A percentile compares a stretch with the other conserved stretches of the same genome.
These are phyloP conservation scores for Bigelowiella natans DNA, from an alignment of 78 protist genomes.

Conservation along the genomic window DNA sequence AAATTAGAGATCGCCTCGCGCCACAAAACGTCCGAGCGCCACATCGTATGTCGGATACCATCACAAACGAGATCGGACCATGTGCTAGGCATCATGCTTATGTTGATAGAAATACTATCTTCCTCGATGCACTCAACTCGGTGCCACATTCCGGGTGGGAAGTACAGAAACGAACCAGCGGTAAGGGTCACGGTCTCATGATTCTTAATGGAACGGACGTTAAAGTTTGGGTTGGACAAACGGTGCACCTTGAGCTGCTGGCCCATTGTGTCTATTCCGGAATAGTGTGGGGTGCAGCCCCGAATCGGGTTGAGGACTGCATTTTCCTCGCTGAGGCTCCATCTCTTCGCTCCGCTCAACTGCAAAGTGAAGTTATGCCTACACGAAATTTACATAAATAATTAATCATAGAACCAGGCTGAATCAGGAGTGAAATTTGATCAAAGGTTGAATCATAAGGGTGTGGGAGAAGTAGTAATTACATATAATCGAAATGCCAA, in stretches of 20 bases:
- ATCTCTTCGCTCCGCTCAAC: constrained; percentile 15
- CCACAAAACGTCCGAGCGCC: neutral
- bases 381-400: neutral
- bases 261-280: neutral
- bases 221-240: neutral
- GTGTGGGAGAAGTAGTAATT: neutral
- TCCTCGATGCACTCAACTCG: constrained; percentile 14
- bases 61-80: neutral
- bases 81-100: neutral
- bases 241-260: constrained; percentile 12
- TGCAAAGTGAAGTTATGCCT: constrained; percentile 26
- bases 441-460: neutral
- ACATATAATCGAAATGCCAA: constrained; percentile 25
- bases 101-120: constrained; percentile 22
- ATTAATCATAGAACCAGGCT: neutral
- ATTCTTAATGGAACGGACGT: neutral
- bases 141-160: constrained; percentile 36
- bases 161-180: constrained; percentile 15
- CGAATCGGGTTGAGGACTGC: neutral
- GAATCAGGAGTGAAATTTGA: neutral
- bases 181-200: neutral
- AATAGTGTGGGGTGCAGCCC: constrained; percentile 18
- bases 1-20: neutral
- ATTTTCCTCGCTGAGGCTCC: neutral
- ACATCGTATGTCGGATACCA: neutral